Evolutionary conservation across 768 basidiomycete species (phyloP).

Genomic region (Agaricus blazei): DNA sequence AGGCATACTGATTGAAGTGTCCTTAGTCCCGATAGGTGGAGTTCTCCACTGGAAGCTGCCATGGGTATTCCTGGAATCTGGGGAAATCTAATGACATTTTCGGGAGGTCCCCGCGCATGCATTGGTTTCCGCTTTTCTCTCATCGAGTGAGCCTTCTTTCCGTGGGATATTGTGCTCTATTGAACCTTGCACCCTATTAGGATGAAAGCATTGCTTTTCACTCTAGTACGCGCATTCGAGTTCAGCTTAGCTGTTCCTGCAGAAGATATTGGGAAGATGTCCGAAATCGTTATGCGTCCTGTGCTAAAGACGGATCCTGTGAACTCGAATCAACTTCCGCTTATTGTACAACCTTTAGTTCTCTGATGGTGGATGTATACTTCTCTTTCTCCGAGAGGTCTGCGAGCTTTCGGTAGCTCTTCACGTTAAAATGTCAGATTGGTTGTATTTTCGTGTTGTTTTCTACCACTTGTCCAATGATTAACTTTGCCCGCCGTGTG

Average conservation of each 20-base stretch:
- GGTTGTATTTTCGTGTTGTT: no score
- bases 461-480: no score
- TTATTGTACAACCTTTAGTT: slow-evolving; percentile 25
- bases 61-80: slow-evolving; percentile 49
- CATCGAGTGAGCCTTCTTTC: slow-evolving; percentile 39
- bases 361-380: neutral
- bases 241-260: slow-evolving; percentile 49
- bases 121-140: slow-evolving; percentile 65
- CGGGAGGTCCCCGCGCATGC: slow-evolving; percentile 58
- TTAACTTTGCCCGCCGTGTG: no score
- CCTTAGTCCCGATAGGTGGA: slow-evolving; percentile 62
- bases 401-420: no score
- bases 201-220: slow-evolving; percentile 36
- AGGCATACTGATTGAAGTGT: neutral
- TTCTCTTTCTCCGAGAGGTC: no score
- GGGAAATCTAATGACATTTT: slow-evolving; percentile 53
- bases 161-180: neutral
- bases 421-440: no score
- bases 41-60: slow-evolving; percentile 35
- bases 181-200: slow-evolving; percentile 5
- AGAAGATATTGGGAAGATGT: slow-evolving; percentile 33
- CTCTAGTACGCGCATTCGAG: slow-evolving; percentile 46
- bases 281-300: slow-evolving; percentile 34
- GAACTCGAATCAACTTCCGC: slow-evolving; percentile 36
- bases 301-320: slow-evolving; percentile 34